Conservation (phyloP, 1,284 basidiomycete genomes). For the Trichosporon sp. region DNA sequence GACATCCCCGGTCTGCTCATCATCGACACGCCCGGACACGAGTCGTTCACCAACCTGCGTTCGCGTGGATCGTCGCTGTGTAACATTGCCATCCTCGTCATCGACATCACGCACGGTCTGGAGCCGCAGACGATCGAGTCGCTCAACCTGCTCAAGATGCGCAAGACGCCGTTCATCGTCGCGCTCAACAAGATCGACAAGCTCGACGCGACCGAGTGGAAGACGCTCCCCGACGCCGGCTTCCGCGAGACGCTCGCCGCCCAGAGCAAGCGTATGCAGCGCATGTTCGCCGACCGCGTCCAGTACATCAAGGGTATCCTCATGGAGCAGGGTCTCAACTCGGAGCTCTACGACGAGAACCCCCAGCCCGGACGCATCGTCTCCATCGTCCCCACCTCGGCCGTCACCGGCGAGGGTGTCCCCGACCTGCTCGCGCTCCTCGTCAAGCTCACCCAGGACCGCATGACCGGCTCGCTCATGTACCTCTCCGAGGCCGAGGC, state of each 20-base stretch:
- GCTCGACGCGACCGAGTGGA: constrained; percentile 66
- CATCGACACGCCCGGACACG: constrained; percentile 99
- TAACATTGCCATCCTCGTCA: constrained; percentile 98
- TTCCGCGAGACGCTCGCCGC: constrained; percentile 89
- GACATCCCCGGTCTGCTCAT: constrained; percentile 94
- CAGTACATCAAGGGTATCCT: constrained; percentile 85
- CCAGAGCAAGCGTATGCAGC: constrained; percentile 73
- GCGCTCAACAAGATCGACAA: constrained; percentile 76
- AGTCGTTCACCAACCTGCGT: constrained; percentile 97
- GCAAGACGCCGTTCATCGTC: constrained; percentile 98
- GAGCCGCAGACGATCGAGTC: constrained; percentile 98
- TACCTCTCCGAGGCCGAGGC: constrained; percentile 97
- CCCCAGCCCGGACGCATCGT: constrained; percentile 92
- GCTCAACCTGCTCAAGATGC: constrained; percentile 82
- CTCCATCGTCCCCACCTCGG: constrained; percentile 95
- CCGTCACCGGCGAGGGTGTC: constrained; percentile 95
- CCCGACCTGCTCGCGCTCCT: constrained; percentile 99
- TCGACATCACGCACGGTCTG: constrained; percentile 98
- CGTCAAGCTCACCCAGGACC: constrained; percentile 93
- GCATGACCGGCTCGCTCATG: constrained; percentile 97
- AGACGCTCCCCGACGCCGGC: constrained; percentile 81
- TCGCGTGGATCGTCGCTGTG: constrained; percentile 94
- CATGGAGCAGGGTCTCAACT: constrained; percentile 95
- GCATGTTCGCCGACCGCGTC: constrained; percentile 89
- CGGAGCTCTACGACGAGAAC: constrained; percentile 95